phyloP scores from a whole-genome alignment of 2,329 filamentous ascomycete species.

The Blastomyces percursus region DNA sequence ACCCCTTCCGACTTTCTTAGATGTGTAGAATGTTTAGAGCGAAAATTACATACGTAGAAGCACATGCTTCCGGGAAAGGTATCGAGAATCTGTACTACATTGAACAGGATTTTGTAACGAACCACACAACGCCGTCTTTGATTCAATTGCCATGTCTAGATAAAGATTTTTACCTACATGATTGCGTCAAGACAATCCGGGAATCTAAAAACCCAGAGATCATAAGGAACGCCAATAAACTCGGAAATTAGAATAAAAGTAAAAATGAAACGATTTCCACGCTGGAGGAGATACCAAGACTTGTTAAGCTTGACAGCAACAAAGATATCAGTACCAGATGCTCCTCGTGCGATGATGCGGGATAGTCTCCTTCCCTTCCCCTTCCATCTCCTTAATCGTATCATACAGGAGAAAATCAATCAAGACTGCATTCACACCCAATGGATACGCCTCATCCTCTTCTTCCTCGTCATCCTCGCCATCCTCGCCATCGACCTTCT shows the following conservation, averaged over 20 bases:
- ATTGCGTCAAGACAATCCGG: neutral
- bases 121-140: neutral
- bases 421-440: constrained; percentile 70
- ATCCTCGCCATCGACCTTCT: constrained; percentile 5
- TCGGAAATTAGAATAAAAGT: neutral
- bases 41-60: neutral
- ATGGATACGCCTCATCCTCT: constrained; percentile 13
- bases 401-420: constrained; percentile 98
- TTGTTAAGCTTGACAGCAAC: neutral
- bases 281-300: neutral
- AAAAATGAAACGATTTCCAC: neutral
- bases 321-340: constrained; percentile 67
- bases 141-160: neutral
- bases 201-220: neutral
- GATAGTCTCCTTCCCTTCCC: constrained; percentile 43
- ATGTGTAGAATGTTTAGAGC: neutral
- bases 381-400: constrained; percentile 76
- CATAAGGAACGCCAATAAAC: neutral
- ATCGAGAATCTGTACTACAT: neutral
- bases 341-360: constrained; percentile 85
- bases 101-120: neutral
- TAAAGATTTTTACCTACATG: neutral
- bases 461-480: constrained; percentile 10
- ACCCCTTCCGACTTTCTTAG: neutral
- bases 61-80: neutral